These are phyloP conservation scores for Candida orba DNA, from an alignment of 805 yeast species.

Conservation along the genomic window DNA sequence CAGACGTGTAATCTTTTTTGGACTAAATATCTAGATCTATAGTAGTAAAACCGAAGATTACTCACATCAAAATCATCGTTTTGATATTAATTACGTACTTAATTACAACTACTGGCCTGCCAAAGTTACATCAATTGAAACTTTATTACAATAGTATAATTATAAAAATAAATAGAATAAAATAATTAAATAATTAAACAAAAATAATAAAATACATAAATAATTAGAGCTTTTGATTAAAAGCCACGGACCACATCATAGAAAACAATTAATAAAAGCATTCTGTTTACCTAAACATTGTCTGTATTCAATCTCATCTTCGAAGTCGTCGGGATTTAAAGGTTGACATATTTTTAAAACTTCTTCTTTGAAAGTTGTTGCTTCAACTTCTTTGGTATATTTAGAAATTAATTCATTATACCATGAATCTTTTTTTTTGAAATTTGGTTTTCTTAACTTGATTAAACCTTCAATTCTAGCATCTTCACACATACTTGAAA, in stretches of 20 bases:
- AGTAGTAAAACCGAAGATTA: no score
- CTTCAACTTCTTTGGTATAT: background rate
- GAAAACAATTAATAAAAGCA: conserved; percentile 2
- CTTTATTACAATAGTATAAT: no score
- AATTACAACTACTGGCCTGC: no score
- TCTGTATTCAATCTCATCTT: conserved; percentile 1
- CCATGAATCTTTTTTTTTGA: background rate
- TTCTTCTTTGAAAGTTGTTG: background rate
- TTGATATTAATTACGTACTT: no score
- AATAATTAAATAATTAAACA: no score
- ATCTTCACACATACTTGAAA: no score
- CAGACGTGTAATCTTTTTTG: no score
- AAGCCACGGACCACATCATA: background rate
- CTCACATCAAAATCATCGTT: no score
- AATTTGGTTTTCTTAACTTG: background rate
- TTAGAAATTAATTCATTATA: background rate
- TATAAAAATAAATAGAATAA: no score
- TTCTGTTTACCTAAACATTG: background rate
- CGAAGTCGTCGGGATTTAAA: background rate
- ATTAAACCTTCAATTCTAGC: background rate
- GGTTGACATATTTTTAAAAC: background rate
- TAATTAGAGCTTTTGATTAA: background rate
- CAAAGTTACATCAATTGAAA: no score
- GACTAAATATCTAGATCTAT: no score
- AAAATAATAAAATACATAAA: no score